Evolutionary conservation across 495 filamentous ascomycete genomes (phyloP), one percentile per base, ranked within the genome.

Genomic region (Parathielavia hyrcaniae): DNA sequence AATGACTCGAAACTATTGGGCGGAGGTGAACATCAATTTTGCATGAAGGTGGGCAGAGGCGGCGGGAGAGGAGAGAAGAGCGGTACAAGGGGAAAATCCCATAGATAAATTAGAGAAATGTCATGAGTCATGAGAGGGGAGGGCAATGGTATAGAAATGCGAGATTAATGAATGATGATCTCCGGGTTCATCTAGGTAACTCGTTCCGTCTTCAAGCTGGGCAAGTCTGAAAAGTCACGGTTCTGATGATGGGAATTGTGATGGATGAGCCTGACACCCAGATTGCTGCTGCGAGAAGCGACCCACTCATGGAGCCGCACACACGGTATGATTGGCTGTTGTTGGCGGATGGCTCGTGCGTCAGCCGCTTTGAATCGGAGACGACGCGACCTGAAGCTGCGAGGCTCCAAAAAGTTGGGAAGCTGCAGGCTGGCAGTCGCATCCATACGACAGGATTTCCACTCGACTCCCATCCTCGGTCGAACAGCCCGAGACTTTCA

Each of bases 401-500:
- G 52, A 52, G 56, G 46, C 51, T 30, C 57, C 56, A 63, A 67
- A 67, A 67, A 67, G 60, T 67, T 61, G 41, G 41, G 40, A 51
- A 56, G 46, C 45, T 52, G 47, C 8, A 32, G 53, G 38, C 43
- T 49, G 32, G 10, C 44, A 54, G 40, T 38, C 38, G 41, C 39
- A 45, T 44, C 30, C 26, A 58, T 36, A 39, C 47, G 53, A n/a
- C 43, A 46, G 5, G 17, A 6, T 30, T 30, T 38, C 9, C 30
- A 32, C 26, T 30, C 20, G 61, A 8, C 49, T 49, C 43, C 41
- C 22, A 16, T 11, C 6, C 5, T 10, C 32, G 20, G 38, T 44
- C 38, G 22, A 20, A 44, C 36, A 19, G 20, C 22, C 20, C 35
- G 23, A 51, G 34, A 53, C 59, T 32, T 45, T 6, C 53, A 69